phyloP scores from a whole-genome alignment of 441 rosid genomes.

The Cnidoscolus chayamansa region DNA sequence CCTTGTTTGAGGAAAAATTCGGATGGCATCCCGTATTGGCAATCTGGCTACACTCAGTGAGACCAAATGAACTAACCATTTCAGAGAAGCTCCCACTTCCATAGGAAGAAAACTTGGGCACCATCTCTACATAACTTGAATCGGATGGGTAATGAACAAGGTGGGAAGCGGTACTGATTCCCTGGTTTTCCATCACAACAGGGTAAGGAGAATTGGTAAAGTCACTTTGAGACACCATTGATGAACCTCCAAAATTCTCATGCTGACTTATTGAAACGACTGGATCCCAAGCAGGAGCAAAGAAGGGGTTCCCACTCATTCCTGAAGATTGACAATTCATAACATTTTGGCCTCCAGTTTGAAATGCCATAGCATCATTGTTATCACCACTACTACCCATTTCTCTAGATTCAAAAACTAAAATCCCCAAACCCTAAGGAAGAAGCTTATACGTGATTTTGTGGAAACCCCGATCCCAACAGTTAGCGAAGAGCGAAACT shows the following conservation, averaged over 20 bases:
- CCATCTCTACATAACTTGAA: slow-evolving; percentile 48
- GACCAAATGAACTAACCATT: slow-evolving; percentile 42
- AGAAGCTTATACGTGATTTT: slow-evolving; percentile 19
- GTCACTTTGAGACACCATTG: slow-evolving; percentile 48
- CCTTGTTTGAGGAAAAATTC: slow-evolving; percentile 38
- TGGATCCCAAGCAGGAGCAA: slow-evolving; percentile 81
- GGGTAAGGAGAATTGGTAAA: slow-evolving; percentile 52
- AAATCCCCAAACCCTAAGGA: slow-evolving; percentile 31
- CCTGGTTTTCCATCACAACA: slow-evolving; percentile 53
- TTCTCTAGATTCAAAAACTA: slow-evolving; percentile 32
- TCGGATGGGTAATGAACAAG: slow-evolving; percentile 55
- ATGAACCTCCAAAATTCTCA: slow-evolving; percentile 48
- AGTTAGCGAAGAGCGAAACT: slow-evolving; percentile 25
- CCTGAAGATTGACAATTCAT: slow-evolving; percentile 43
- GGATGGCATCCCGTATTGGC: slow-evolving; percentile 33
- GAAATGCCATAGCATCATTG: slow-evolving; percentile 48
- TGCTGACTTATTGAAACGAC: slow-evolving; percentile 43
- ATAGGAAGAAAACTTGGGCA: slow-evolving; percentile 49
- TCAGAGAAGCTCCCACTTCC: slow-evolving; percentile 64
- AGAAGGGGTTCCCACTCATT: slow-evolving; percentile 45
- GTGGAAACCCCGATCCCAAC: slow-evolving; percentile 20
- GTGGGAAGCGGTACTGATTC: slow-evolving; percentile 41
- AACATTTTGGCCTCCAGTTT: slow-evolving; percentile 40
- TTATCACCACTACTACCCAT: slow-evolving; percentile 52
- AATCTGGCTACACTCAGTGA: slow-evolving; percentile 38